These are phyloP conservation scores for Apophysomyces sp. DNA, from an alignment of 371 early-diverging fungal species.

Conservation along the genomic window DNA sequence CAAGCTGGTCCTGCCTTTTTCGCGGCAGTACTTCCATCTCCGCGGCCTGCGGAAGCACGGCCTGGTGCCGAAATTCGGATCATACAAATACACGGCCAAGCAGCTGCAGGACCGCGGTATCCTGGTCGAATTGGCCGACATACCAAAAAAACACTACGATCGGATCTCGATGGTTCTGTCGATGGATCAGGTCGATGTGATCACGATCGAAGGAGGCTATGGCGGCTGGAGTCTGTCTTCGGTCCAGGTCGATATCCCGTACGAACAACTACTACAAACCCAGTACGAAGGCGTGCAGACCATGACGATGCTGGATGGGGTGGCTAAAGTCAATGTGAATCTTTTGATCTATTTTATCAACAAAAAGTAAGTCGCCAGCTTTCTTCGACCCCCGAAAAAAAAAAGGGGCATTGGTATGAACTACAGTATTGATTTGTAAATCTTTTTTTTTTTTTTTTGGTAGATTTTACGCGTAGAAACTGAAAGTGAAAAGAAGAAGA, in stretches of 20 bases:
- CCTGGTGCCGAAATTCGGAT: conserved; percentile 93
- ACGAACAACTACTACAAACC: conserved; percentile 91
- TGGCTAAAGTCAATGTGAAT: conserved; percentile 95
- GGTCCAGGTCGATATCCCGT: conserved; percentile 78
- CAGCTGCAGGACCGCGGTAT: conserved; percentile 92
- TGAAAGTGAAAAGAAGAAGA: background rate
- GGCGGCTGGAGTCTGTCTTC: conserved; percentile 75
- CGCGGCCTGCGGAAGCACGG: conserved; percentile 83
- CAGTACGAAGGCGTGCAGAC: conserved; percentile 92
- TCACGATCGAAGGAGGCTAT: conserved; percentile 82
- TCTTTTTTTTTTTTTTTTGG: background rate
- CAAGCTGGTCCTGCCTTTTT: conserved; percentile 81
- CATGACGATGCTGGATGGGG: conserved; percentile 88
- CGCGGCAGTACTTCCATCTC: conserved; percentile 92
- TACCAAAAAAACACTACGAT: conserved; percentile 82
- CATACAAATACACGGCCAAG: conserved; percentile 96
- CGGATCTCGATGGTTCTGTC: conserved; percentile 89
- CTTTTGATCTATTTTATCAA: conserved; percentile 92
- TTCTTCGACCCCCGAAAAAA: background rate
- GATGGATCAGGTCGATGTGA: conserved; percentile 89
- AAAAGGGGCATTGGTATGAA: background rate
- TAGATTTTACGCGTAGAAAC: background rate
- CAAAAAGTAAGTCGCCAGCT: conserved; percentile 84
- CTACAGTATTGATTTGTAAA: background rate
- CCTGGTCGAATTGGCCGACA: conserved; percentile 78